Percentiles rank a stretch among this genome's conserved stretches.
Evolutionary conservation across 2,329 filamentous ascomycete genomes (phyloP).

Genomic region (Xylaria sp.): DNA sequence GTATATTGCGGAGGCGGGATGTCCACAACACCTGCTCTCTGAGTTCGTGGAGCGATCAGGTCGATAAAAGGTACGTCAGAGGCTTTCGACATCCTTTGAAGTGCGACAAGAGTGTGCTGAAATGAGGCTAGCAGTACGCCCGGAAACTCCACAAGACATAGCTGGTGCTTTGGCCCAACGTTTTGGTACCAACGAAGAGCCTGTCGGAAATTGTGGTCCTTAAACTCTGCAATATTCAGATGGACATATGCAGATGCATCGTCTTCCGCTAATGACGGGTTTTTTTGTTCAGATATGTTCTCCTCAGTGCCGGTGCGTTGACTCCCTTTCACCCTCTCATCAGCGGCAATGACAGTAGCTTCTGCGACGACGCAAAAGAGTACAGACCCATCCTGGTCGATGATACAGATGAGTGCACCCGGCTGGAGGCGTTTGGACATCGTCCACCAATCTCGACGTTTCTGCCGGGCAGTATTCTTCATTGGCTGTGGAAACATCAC

Average conservation of each 20-base stretch:
- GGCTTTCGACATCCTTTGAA: slow-evolving; percentile 62
- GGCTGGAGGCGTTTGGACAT: slow-evolving; percentile 58
- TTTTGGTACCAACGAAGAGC: slow-evolving; percentile 48
- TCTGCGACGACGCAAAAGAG: slow-evolving; percentile 56
- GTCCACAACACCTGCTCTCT: slow-evolving; percentile 35
- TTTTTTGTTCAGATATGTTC: slow-evolving; percentile 3
- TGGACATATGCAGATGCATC: slow-evolving; percentile 45
- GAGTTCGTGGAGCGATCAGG: slow-evolving; percentile 53
- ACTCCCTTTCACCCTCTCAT: slow-evolving; percentile 26
- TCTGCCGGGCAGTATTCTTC: slow-evolving; percentile 28
- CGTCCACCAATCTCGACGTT: slow-evolving; percentile 62
- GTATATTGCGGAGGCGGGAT: slow-evolving; percentile 64
- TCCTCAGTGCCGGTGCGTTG: background rate
- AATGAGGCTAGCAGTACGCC: slow-evolving; percentile 68
- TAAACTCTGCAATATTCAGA: slow-evolving; percentile 45
- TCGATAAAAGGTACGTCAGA: slow-evolving; percentile 60
- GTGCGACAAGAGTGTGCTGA: slow-evolving; percentile 62
- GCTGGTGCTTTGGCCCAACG: slow-evolving; percentile 27
- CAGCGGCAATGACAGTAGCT: slow-evolving; percentile 38
- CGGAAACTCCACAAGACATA: slow-evolving; percentile 68
- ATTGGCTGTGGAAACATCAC: slow-evolving; percentile 59
- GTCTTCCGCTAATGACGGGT: slow-evolving; percentile 49
- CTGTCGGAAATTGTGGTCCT: slow-evolving; percentile 39
- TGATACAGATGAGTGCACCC: slow-evolving; percentile 61
- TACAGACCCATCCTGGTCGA: slow-evolving; percentile 52